Base-by-base conservation (phyloP, 176 grass and related monocot genomes). In the Carex littledalei region DNA sequence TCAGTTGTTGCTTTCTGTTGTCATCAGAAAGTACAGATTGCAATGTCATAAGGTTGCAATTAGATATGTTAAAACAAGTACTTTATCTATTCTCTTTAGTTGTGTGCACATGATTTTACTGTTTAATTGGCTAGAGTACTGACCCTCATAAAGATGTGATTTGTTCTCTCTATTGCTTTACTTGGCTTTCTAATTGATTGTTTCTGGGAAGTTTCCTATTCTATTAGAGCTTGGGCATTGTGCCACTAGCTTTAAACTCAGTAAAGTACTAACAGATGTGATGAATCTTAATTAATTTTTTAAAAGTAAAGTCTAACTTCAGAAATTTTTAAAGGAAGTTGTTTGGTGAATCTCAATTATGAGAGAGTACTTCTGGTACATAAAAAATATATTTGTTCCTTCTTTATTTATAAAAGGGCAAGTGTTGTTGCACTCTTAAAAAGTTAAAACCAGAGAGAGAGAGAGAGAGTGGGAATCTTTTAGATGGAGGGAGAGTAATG, bases 161-260 rank as follows among this genome's bases (percentile, higher is more conserved):
- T 83, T 82, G 43, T 84, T 82, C 54, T 61, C 79, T 87, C 45
- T 45, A 86, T 81, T 86, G 85, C 16, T 81, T 72, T 81, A 50
- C 78, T 87, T 84, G 64, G 67, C 57, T 77, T 87, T 87, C 20
- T 59, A 18, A 77, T 78, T 75, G 55, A 70, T 84, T 84, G 53
- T 70, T 63, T 63, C 76, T 78, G 29, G 88, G 82, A 92, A 94
- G 78, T 84, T 97, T 94, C 89, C 81, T 84, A 72, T 79, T 84
- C 67, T 86, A 90, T 90, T 87, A 24, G 15, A 78, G 78, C 52
- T 31, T 78, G 74, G 34, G 74, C 74, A 55, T 57, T 31, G 50
- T 35, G 52, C 52, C 50, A 26, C 43, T 75, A 24, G n/a, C 71
- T 75, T 74, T 74, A 49, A 72, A 6, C 37, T 39, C 49, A 24